These are phyloP conservation scores for Physaria fendleri DNA, from an alignment of 345 rosid genomes.

Conservation along the genomic window DNA sequence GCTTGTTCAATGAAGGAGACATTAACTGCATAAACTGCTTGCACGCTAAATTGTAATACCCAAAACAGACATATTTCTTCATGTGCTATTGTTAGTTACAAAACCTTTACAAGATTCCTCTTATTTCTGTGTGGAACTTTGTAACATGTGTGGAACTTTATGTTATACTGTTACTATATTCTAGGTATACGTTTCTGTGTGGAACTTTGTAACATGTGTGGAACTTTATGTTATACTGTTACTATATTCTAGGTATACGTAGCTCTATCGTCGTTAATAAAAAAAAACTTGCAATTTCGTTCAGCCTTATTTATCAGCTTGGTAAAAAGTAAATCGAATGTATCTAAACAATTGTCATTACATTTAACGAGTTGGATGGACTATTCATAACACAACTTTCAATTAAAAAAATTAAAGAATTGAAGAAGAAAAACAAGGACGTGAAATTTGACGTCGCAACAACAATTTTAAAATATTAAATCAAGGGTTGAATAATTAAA, in stretches of 20 bases:
- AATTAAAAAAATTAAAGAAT: background rate
- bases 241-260: background rate
- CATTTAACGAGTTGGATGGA: background rate
- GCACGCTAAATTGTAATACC: constrained; percentile 16
- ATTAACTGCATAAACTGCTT: background rate
- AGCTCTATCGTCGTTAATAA: too few species aligned
- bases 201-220: background rate
- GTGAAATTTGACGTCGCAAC: constrained; percentile 17
- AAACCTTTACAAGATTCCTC: constrained; percentile 8
- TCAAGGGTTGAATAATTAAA: background rate
- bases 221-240: background rate
- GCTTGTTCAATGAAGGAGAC: background rate
- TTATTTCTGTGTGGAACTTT: background rate
- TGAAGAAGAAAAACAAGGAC: background rate
- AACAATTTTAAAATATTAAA: background rate
- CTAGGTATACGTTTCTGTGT: background rate
- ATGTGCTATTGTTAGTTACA: constrained; percentile 23
- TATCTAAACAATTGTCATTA: background rate
- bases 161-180: background rate
- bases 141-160: background rate
- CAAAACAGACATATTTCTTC: background rate
- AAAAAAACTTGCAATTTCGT: background rate
- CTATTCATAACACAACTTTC: background rate
- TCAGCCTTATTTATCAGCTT: background rate
- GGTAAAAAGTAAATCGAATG: background rate